Conservation (phyloP, 257 asterid genomes). For the Marsdenia floribunda region DNA sequence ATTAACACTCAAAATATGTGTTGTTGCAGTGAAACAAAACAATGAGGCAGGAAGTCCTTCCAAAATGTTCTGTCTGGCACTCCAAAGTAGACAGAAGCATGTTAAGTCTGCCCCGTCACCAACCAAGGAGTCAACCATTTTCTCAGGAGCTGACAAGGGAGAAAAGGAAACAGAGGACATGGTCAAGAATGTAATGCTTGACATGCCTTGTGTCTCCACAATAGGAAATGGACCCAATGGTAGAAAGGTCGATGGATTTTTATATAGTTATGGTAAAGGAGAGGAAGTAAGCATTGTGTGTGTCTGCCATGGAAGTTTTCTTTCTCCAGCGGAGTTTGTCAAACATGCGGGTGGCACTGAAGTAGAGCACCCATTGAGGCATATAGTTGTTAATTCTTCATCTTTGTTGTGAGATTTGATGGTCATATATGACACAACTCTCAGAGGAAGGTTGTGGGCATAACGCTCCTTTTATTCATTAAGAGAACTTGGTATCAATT, state of each 20-base stretch:
- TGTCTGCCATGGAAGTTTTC: constrained; percentile 73
- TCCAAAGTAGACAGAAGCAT: constrained; percentile 8
- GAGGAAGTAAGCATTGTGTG: constrained; percentile 79
- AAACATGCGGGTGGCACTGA: constrained; percentile 71
- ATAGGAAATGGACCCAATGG: constrained; percentile 48
- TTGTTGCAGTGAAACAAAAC: constrained; percentile 7
- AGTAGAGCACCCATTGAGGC: constrained; percentile 68
- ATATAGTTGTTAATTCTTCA: constrained; percentile 57
- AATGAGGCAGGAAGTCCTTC: constrained; percentile 13
- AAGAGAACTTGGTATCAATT: too few species aligned
- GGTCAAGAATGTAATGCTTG: constrained; percentile 33
- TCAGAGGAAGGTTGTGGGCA: not conserved
- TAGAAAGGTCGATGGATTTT: constrained; percentile 53
- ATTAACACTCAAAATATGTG: not conserved
- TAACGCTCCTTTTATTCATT: not conserved
- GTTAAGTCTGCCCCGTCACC: constrained; percentile 4
- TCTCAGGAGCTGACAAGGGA: constrained; percentile 9
- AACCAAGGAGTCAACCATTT: constrained; percentile 11
- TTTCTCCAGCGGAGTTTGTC: constrained; percentile 74
- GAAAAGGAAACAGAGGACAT: constrained; percentile 16
- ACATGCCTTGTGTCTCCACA: constrained; percentile 70
- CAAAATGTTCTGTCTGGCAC: constrained; percentile 7
- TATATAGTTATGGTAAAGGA: constrained; percentile 57
- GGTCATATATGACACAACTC: not conserved
- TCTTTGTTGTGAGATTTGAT: constrained; percentile 31